Evolutionary conservation across 371 early-diverging fungal genomes (phyloP).

Genomic region (Mortierella sp.): DNA sequence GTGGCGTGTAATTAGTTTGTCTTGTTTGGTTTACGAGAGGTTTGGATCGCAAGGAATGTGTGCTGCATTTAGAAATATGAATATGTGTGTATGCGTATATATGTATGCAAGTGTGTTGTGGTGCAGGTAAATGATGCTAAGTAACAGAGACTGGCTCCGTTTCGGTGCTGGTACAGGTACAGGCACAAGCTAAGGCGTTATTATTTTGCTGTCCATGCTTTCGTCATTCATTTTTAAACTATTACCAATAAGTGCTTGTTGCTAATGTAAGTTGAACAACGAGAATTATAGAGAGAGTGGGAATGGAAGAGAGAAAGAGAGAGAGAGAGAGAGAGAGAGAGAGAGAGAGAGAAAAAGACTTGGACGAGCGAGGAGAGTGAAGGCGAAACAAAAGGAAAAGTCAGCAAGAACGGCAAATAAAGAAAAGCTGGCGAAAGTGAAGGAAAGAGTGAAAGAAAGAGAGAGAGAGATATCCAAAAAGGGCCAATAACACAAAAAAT

Average conservation of each 20-base stretch:
- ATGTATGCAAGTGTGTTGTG: neutral
- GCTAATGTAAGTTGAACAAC: too few relatives aligned
- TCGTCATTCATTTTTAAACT: neutral
- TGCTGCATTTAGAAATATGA: too few relatives aligned
- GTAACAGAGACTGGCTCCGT: slow-evolving; percentile 14
- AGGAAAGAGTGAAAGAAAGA: slow-evolving; percentile 2
- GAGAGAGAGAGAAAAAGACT: neutral
- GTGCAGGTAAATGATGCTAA: slow-evolving; percentile 17
- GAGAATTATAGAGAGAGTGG: neutral
- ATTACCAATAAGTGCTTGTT: neutral
- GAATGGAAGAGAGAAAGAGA: neutral
- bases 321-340: neutral
- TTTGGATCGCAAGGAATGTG: too few relatives aligned
- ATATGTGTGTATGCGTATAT: slow-evolving; percentile 7
- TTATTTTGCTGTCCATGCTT: neutral
- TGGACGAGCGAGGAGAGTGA: neutral
- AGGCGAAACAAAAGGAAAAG: neutral
- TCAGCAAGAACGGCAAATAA: too few relatives aligned
- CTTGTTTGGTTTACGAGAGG: too few relatives aligned
- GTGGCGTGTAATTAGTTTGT: too few relatives aligned
- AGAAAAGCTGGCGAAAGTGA: slow-evolving; percentile 2
- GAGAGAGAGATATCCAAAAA: neutral
- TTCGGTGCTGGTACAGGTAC: slow-evolving; percentile 18
- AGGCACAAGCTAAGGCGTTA: neutral
- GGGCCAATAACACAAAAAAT: too few relatives aligned